Evolutionary conservation across 2,329 filamentous ascomycete genomes (phyloP), one percentile per base, ranked within the genome.

Genomic region (Botrytis fabae): DNA sequence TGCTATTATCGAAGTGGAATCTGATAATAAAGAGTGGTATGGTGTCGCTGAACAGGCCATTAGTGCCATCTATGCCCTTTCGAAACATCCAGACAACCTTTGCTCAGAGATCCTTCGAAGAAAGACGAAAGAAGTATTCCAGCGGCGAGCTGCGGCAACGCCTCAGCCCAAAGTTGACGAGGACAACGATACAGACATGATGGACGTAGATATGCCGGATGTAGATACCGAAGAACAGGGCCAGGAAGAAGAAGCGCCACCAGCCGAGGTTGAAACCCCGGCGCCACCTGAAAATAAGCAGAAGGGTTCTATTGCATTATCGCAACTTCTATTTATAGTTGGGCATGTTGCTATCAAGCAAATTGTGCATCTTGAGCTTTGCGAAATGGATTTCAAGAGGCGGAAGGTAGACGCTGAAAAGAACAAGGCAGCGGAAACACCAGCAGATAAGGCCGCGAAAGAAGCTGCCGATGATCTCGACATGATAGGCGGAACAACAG

Each of bases 341-440:
- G 96, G 96, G 0, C 96, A 99, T 80, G 93, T 98, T 65, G 96
- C 96, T 22, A 96, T 99, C 81, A 99, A 99, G 84, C 97, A 99
- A 81, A 99, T 99, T 78, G 97, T 99, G 0, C 96, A 99, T 81
- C 88, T 99, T 18, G 96, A 99, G 79, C 87, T 98, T n/a, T 97
- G 95, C 81, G 96, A 99, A 81, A 90, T 96, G 68, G 96, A 99
- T 82, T 99, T 99, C 83, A 99, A 99, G 85, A 92, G 95, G 71
- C 89, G 95, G 77, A 99, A 99, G 85, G 92, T 93, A 59, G 93
- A 96, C 74, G 93, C 94, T 78, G 93, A 96, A 80, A 95, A 94
- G 84, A 86, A 84, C 73, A 83, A 83, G 70, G 76, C 81, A n/a
- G 77, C 82, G 75, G 84, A 83, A 48, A 80, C 82, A 8, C 83